Base-by-base conservation (phyloP, 2,329 filamentous ascomycete genomes). In the Trichoderma breve region DNA sequence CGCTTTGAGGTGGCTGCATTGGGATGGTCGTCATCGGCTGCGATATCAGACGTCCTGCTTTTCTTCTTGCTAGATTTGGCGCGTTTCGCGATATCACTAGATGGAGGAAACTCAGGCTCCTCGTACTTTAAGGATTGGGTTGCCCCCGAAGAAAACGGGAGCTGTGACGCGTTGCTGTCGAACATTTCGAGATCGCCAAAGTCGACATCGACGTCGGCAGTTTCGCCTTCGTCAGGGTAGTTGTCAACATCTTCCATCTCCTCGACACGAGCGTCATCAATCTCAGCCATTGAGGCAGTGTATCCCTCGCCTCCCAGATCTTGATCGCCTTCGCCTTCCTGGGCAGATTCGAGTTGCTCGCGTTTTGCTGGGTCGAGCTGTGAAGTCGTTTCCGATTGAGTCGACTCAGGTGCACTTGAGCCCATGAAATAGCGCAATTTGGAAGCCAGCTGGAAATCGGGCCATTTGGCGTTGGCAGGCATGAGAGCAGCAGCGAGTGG, bases 161-260 rank as follows among this genome's bases (percentile, higher is more conserved):
- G 74, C 55, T 78, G 75, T 58, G 77, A 75, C 62, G 78, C 74
- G 73, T 81, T 82, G 76, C 81, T 82, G 72, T 82, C 80, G 68
- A 82, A 82, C 76, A 82, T 80, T 62, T 82, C 79, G 65, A 82
- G 77, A 28, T 79, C 70, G 26, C 80, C 81, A 71, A 82, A 82
- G 65, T 81, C 79, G 51, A 74, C 74, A 57, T 81, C 80, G 24
- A 75, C 74, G 28, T 72, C 75, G 26, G 74, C 71, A 34, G 75
- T 73, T 12, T 71, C 73, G 24, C 72, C 75, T 30, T 76, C 73
- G 15, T 78, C 74, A 24, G 64, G 64, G 57, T 76, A 79, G 69
- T 72, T 74, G 34, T 76, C 76, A 15, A 80, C 76, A 43, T 73
- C 77, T 15, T 74, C 76, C 24, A 79, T 71, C 21, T 71, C 76